These are phyloP conservation scores for Halenospora varia DNA, from an alignment of 495 filamentous ascomycete genomes.

Conservation along the genomic window DNA sequence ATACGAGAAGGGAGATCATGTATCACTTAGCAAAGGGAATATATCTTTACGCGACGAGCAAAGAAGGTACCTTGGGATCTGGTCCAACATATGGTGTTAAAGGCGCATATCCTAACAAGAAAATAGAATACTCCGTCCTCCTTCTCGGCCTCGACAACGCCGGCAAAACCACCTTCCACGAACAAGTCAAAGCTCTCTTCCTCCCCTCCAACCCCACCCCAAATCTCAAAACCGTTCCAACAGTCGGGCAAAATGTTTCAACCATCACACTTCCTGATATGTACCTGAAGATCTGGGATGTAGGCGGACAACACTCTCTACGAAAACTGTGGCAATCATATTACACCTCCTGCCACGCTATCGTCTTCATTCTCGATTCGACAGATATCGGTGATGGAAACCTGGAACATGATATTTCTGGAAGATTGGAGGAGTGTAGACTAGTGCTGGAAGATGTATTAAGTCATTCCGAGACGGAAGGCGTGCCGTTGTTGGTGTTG, in stretches of 20 bases:
- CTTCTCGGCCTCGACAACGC: conserved; percentile 97
- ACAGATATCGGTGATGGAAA: conserved; percentile 83
- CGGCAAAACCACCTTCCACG: conserved; percentile 96
- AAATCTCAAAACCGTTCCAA: conserved; percentile 78
- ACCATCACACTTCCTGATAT: conserved; percentile 83
- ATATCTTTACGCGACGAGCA: conserved; percentile 90
- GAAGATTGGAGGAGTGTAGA: conserved; percentile 82
- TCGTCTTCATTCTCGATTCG: conserved; percentile 94
- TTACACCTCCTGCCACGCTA: conserved; percentile 88
- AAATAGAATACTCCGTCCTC: conserved; percentile 89
- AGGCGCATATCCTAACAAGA: background rate
- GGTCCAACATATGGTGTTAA: no score
- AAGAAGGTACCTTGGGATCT: no score
- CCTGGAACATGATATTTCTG: conserved; percentile 52
- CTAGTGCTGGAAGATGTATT: conserved; percentile 85
- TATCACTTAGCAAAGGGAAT: conserved; percentile 95
- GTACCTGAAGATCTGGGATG: conserved; percentile 98
- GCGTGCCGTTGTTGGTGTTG: conserved; percentile 86
- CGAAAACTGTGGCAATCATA: conserved; percentile 95
- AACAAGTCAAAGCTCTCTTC: conserved; percentile 88
- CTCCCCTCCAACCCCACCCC: conserved; percentile 57
- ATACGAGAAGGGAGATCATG: conserved; percentile 45
- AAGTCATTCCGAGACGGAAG: conserved; percentile 76
- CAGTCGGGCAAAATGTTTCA: conserved; percentile 94
- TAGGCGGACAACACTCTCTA: conserved; percentile 86